phyloP scores from a whole-genome alignment of 2,329 filamentous ascomycete genomes.

The Uncinocarpus reesii region DNA sequence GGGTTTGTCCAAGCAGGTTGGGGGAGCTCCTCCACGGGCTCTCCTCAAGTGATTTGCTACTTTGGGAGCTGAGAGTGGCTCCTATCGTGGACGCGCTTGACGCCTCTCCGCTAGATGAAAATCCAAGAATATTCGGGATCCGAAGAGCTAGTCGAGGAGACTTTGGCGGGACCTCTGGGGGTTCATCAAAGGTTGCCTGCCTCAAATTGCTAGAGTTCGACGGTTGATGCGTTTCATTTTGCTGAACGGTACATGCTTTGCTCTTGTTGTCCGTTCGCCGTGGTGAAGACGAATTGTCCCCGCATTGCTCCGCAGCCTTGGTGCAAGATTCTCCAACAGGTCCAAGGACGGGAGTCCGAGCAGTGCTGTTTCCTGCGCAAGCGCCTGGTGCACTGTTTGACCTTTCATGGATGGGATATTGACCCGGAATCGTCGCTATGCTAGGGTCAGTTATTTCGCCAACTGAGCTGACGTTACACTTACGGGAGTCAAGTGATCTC shows the following conservation, averaged over 20 bases:
- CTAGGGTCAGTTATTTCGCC: background rate
- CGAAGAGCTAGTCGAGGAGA: slow-evolving; percentile 19
- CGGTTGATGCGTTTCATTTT: slow-evolving; percentile 6
- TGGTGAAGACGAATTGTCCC: slow-evolving; percentile 6
- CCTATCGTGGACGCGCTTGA: slow-evolving; percentile 4
- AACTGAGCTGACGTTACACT: slow-evolving; percentile 1
- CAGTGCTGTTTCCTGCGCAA: slow-evolving; percentile 12
- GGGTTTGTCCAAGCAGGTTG: background rate
- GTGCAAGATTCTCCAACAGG: slow-evolving; percentile 15
- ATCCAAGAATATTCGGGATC: slow-evolving; percentile 12
- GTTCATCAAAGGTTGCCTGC: slow-evolving; percentile 11
- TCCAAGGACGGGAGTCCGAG: slow-evolving; percentile 11
- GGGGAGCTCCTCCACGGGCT: slow-evolving; percentile 7
- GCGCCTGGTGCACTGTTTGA: slow-evolving; percentile 21
- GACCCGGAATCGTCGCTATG: slow-evolving; percentile 25
- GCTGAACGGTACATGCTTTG: slow-evolving; percentile 10
- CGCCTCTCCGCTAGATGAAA: slow-evolving; percentile 9
- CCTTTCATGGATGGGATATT: slow-evolving; percentile 21
- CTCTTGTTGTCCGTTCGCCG: slow-evolving; percentile 8
- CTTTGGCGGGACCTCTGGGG: slow-evolving; percentile 23
- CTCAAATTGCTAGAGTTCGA: background rate
- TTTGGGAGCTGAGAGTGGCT: background rate
- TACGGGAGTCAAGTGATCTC: slow-evolving; percentile 21
- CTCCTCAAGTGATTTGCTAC: background rate
- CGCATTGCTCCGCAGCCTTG: slow-evolving; percentile 8